phyloP scores from a whole-genome alignment of 306 rosid species.

The Canavalia gladiata region DNA sequence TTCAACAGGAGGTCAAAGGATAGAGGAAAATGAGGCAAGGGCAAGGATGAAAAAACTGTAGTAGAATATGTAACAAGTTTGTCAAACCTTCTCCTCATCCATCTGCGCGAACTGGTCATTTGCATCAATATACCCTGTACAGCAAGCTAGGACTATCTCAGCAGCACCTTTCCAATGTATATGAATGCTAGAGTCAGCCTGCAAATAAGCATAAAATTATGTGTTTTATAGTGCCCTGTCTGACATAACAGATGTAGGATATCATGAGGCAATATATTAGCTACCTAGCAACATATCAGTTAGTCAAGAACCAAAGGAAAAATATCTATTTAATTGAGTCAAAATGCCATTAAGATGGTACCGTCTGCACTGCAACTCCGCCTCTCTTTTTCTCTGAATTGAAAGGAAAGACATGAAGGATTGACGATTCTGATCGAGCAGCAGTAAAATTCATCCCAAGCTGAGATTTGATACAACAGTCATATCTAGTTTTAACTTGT shows the following conservation, averaged over 20 bases:
- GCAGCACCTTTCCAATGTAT: constrained; percentile 99
- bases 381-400: constrained; percentile 95
- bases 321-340: constrained; percentile 30
- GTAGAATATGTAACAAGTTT: constrained; percentile 22
- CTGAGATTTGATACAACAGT: constrained; percentile 58
- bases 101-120: constrained; percentile 59
- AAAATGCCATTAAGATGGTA: constrained; percentile 49
- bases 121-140: constrained; percentile 65
- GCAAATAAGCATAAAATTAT: constrained; percentile 39
- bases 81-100: constrained; percentile 82
- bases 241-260: constrained; percentile 12
- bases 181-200: constrained; percentile 77
- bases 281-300: neutral
- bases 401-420: constrained; percentile 88
- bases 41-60: neutral
- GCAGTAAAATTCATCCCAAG: constrained; percentile 89
- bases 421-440: constrained; percentile 67
- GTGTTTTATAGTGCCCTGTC: neutral
- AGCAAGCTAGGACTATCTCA: constrained; percentile 84
- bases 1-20: constrained; percentile 16
- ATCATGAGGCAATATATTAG: constrained; percentile 23
- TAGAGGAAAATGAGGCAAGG: neutral
- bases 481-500: constrained; percentile 14
- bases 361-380: constrained; percentile 84
- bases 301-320: constrained; percentile 12